phyloP scores from a whole-genome alignment of 2,329 filamentous ascomycete genomes.

The Aspergillus neoniger region DNA sequence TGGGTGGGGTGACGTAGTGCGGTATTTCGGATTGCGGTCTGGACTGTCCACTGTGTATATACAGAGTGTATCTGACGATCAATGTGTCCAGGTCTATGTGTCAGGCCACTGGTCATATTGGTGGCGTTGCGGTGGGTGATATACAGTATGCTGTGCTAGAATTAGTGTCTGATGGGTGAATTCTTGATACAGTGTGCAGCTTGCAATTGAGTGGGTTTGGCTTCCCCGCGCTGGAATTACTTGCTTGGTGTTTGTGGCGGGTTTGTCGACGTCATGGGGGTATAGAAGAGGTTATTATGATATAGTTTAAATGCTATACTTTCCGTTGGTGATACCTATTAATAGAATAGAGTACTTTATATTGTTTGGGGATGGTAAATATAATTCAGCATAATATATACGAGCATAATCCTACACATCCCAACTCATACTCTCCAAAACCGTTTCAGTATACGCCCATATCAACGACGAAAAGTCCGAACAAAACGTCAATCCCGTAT shows the following conservation, averaged over 20 bases:
- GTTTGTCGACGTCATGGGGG: background rate
- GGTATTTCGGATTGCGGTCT: background rate
- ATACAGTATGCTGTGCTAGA: too few relatives aligned
- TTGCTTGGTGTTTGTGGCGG: background rate
- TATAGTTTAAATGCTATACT: too few relatives aligned
- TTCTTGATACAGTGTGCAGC: background rate
- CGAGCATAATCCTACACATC: background rate
- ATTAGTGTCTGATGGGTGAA: background rate
- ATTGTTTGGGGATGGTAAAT: too few relatives aligned
- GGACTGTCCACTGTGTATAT: background rate
- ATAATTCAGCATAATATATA: too few relatives aligned
- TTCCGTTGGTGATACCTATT: too few relatives aligned
- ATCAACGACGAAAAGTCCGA: constrained; percentile 24
- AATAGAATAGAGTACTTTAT: too few relatives aligned
- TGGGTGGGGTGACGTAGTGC: background rate
- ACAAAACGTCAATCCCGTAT: constrained; percentile 45
- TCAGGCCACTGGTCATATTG: background rate
- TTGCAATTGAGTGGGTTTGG: background rate
- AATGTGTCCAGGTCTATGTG: background rate
- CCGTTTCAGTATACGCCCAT: constrained; percentile 24
- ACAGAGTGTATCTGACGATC: background rate
- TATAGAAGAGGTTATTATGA: background rate
- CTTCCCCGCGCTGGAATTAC: background rate
- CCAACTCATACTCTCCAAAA: constrained; percentile 14
- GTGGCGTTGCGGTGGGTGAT: too few relatives aligned